phyloP scores from a whole-genome alignment of 169 alveolate genomes.

The Eimeria maxima region DNA sequence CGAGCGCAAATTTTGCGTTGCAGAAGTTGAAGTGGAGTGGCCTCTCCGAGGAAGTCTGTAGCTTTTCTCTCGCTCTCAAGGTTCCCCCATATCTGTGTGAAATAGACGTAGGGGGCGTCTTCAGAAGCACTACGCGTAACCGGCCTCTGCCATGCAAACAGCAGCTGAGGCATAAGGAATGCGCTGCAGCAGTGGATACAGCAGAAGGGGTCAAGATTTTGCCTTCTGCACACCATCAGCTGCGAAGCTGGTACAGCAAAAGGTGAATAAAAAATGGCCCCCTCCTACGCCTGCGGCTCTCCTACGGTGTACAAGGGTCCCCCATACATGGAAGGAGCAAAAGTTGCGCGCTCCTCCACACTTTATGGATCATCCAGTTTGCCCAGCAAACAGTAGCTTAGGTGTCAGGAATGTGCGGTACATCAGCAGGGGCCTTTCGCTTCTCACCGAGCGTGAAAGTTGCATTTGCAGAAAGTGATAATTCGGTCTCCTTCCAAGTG shows the following conservation, averaged over 20 bases:
- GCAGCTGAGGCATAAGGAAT: constrained; percentile 24
- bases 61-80: background rate
- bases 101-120: background rate
- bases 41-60: background rate
- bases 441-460: constrained; percentile 20
- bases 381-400: no score
- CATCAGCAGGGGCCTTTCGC: constrained; percentile 54
- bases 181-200: constrained; percentile 48
- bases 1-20: background rate
- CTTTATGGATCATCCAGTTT: no score
- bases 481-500: background rate
- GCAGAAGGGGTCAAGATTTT: no score
- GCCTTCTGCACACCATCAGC: no score
- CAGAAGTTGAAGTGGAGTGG: background rate
- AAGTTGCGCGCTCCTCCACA: no score
- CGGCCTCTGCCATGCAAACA: background rate
- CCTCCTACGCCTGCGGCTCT: no score
- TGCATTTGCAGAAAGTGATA: constrained; percentile 3
- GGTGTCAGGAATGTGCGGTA: no score
- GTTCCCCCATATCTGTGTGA: background rate
- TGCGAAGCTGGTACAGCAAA: no score
- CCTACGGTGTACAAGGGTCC: no score
- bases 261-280: no score
- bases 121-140: background rate
- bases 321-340: no score